Evolutionary conservation across 495 filamentous ascomycete genomes (phyloP).

Genomic region (Neurospora pannonica): DNA sequence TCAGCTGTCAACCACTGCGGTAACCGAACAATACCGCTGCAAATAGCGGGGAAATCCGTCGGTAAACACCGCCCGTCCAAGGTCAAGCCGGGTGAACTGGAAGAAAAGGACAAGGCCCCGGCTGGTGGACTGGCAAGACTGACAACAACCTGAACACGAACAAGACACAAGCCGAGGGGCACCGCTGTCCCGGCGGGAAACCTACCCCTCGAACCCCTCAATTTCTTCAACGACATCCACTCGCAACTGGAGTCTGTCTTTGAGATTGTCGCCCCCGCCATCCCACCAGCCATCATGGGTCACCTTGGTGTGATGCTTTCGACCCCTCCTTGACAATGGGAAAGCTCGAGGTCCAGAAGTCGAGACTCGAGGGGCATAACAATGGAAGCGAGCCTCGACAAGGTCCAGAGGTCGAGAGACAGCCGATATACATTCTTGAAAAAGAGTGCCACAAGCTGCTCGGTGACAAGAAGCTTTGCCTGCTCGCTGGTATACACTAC

Average conservation of each 20-base stretch:
- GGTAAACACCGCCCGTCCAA: background rate
- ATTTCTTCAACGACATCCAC: background rate
- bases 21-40: background rate
- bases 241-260: background rate
- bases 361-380: background rate
- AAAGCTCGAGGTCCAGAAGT: background rate
- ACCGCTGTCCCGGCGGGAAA: background rate
- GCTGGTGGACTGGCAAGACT: background rate
- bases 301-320: background rate
- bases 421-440: background rate
- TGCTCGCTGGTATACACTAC: background rate
- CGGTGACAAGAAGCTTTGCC: background rate
- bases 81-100: background rate
- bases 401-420: background rate
- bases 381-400: background rate
- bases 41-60: background rate
- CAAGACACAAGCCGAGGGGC: background rate
- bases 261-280: background rate
- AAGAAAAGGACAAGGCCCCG: background rate
- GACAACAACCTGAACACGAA: background rate
- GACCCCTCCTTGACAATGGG: background rate
- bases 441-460: background rate
- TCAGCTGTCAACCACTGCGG: background rate
- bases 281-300: background rate
- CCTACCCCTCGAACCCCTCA: background rate